These are phyloP conservation scores for Macrolepiota fuliginosa DNA, from an alignment of 768 basidiomycete species.

Conservation along the genomic window DNA sequence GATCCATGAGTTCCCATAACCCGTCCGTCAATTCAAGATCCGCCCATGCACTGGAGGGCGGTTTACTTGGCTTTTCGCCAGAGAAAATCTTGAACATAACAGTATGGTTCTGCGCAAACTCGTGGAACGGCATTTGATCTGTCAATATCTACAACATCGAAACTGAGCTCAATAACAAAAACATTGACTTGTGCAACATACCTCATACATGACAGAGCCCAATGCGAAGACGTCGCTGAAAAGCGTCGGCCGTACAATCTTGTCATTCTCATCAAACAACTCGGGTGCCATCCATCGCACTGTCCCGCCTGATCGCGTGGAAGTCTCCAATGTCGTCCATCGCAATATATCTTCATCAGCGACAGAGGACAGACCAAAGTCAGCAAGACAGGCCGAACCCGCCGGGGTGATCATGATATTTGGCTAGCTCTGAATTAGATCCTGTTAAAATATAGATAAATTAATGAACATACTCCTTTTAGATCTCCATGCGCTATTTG, in stretches of 20 bases:
- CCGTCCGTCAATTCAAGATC: too few species aligned
- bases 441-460: background rate
- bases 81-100: slow-evolving; percentile 18
- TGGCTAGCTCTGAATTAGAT: background rate
- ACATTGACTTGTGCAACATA: too few species aligned
- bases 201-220: too few species aligned
- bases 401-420: background rate
- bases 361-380: background rate
- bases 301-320: background rate
- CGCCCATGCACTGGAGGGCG: slow-evolving; percentile 7
- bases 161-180: slow-evolving; percentile 18
- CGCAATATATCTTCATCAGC: background rate
- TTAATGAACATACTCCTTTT: slow-evolving; percentile 17
- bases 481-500: slow-evolving; percentile 19
- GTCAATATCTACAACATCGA: slow-evolving; percentile 21
- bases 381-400: background rate
- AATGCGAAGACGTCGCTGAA: too few species aligned
- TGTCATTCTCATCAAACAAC: background rate
- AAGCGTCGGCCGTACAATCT: background rate
- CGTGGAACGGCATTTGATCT: slow-evolving; percentile 19
- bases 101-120: slow-evolving; percentile 15
- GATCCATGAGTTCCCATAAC: background rate
- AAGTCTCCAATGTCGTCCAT: background rate
- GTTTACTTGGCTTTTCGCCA: too few species aligned
- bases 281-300: slow-evolving; percentile 9